These are phyloP conservation scores for Gnomoniopsis smithogilvyi DNA, from an alignment of 2,329 filamentous ascomycete genomes.

Conservation along the genomic window DNA sequence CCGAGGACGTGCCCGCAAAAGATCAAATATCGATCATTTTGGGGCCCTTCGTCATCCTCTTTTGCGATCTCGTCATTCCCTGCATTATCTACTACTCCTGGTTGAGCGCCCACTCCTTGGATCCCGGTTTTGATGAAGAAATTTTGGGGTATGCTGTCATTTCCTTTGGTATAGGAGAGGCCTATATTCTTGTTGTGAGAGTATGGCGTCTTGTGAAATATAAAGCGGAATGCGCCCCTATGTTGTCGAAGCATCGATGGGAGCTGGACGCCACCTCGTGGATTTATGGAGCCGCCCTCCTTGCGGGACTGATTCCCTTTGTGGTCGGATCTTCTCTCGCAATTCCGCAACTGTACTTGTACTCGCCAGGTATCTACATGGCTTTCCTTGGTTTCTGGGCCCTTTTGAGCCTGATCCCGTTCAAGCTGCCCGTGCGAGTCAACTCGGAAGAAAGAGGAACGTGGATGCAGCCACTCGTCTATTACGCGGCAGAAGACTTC, in stretches of 20 bases:
- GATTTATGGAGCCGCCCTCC: conserved; percentile 8
- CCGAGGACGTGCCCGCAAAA: conserved; percentile 1
- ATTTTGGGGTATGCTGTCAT: conserved; percentile 67
- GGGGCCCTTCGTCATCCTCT: conserved; percentile 11
- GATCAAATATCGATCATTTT: conserved; percentile 12
- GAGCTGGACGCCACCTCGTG: conserved; percentile 16
- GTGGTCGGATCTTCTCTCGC: conserved; percentile 6
- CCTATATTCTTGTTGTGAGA: conserved; percentile 13
- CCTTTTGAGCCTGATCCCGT: conserved; percentile 7
- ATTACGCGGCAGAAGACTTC: conserved; percentile 14
- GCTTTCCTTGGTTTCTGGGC: conserved; percentile 7
- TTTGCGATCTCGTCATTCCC: conserved; percentile 14
- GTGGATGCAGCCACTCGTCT: conserved; percentile 12
- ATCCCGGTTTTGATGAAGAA: conserved; percentile 6
- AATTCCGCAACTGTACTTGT: conserved; percentile 10
- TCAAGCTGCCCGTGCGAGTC: conserved; percentile 7
- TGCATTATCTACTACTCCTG: conserved; percentile 17
- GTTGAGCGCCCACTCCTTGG: not conserved
- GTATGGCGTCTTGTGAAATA: conserved; percentile 9
- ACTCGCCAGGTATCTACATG: conserved; percentile 11
- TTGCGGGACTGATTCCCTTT: conserved; percentile 8
- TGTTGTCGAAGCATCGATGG: conserved; percentile 10
- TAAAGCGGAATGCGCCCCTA: conserved; percentile 8
- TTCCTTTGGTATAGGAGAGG: conserved; percentile 35
- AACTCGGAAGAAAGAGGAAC: conserved; percentile 4